phyloP scores from a whole-genome alignment of 495 filamentous ascomycete genomes.

The Parathielavia appendiculata region DNA sequence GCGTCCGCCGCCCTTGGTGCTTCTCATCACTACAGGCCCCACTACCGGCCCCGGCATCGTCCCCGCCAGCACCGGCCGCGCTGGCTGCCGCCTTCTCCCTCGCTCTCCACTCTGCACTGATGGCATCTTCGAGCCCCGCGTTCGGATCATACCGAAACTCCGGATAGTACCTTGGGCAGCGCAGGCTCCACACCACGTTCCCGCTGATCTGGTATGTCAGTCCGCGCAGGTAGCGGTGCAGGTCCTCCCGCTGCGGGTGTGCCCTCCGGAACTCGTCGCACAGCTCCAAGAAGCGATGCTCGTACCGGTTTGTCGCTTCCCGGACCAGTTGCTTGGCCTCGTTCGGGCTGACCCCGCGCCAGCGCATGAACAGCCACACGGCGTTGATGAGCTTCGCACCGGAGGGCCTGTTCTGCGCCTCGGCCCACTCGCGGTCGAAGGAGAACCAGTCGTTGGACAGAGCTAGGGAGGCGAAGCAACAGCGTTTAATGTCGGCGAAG shows the following conservation, averaged over 20 bases:
- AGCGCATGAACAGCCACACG: constrained; percentile 2
- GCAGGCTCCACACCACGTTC: background rate
- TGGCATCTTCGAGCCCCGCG: background rate
- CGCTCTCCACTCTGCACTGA: too few relatives aligned
- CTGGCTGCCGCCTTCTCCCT: too few relatives aligned
- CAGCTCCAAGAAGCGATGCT: background rate
- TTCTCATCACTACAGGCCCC: too few relatives aligned
- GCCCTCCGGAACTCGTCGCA: background rate
- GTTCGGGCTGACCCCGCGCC: background rate
- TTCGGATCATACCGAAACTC: background rate
- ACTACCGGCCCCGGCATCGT: too few relatives aligned
- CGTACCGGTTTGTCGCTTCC: background rate
- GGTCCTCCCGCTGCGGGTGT: background rate
- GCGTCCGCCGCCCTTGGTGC: too few relatives aligned
- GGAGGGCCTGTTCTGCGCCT: background rate
- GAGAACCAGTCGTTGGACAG: constrained; percentile 1
- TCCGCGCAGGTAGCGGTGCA: background rate
- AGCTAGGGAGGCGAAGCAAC: background rate
- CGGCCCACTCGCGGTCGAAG: background rate
- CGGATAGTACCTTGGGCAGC: background rate
- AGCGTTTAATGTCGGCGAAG: background rate
- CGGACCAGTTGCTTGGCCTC: background rate
- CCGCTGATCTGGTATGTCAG: background rate
- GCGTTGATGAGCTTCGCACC: background rate
- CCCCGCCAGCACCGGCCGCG: too few relatives aligned